phyloP scores from a whole-genome alignment of 495 filamentous ascomycete species.

The Saxispiralis lemnorum region DNA sequence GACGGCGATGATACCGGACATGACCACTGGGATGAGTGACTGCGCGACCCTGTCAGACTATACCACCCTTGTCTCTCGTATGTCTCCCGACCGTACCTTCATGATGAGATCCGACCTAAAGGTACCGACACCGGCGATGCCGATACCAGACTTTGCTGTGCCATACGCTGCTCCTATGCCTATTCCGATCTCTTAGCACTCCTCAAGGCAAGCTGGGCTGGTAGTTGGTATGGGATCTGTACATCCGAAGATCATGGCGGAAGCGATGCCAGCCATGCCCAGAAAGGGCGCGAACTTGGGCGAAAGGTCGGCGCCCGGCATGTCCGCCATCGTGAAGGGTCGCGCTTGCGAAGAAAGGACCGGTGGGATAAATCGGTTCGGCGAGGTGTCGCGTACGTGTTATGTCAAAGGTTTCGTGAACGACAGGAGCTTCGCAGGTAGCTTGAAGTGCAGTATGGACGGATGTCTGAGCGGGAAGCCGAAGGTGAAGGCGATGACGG shows the following conservation, averaged over 20 bases:
- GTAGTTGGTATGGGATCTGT: constrained; percentile 24
- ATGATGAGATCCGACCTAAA: constrained; percentile 93
- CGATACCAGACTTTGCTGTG: constrained; percentile 91
- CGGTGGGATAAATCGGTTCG: too few relatives aligned
- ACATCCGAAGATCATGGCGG: constrained; percentile 87
- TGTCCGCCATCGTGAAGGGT: constrained; percentile 16
- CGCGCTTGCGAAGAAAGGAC: too few relatives aligned
- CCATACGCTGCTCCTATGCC: constrained; percentile 90
- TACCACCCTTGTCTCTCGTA: too few relatives aligned
- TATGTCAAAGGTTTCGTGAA: not conserved
- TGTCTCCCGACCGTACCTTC: constrained; percentile 50
- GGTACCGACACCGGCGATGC: constrained; percentile 83
- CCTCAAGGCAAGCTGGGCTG: constrained; percentile 4
- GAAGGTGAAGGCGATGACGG: too few relatives aligned
- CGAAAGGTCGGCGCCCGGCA: constrained; percentile 50
- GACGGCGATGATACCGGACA: constrained; percentile 98
- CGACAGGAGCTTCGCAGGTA: not conserved
- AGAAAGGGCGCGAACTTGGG: constrained; percentile 95
- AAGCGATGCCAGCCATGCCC: constrained; percentile 84
- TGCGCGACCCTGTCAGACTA: constrained; percentile 17
- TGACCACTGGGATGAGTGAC: constrained; percentile 92
- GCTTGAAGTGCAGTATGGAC: too few relatives aligned
- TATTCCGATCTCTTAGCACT: constrained; percentile 21
- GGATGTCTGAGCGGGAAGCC: not conserved
- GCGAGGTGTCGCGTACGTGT: too few relatives aligned